These are phyloP conservation scores for Starmera quercuum DNA, from an alignment of 805 yeast species.

Conservation along the genomic window DNA sequence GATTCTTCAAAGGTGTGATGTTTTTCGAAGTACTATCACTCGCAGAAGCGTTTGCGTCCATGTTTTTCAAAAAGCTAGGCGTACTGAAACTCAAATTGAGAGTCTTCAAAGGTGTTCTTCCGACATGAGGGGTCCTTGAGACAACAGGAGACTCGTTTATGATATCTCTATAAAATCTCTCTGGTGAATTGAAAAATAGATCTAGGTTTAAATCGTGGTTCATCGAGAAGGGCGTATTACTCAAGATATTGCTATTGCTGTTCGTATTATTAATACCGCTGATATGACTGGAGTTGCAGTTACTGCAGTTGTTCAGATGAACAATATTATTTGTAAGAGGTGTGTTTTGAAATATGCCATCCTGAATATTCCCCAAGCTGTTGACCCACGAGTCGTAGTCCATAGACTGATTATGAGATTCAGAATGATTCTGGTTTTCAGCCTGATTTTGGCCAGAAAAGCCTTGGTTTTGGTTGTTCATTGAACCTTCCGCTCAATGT, in stretches of 20 bases:
- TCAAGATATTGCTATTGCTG: neutral
- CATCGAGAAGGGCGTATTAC: neutral
- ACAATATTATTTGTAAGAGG: neutral
- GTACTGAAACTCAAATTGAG: slow-evolving; percentile 17
- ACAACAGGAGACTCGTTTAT: slow-evolving; percentile 20
- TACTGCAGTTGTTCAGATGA: neutral
- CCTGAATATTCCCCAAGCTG: slow-evolving; percentile 12
- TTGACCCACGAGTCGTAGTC: slow-evolving; percentile 22
- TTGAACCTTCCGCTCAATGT: neutral
- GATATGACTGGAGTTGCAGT: neutral
- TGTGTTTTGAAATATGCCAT: neutral
- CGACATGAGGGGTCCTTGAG: slow-evolving; percentile 15
- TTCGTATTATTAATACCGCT: neutral
- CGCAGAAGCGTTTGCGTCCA: slow-evolving; percentile 12
- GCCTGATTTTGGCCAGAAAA: too few relatives aligned
- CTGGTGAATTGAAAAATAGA: slow-evolving; percentile 18
- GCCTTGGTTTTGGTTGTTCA: neutral
- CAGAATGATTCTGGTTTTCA: slow-evolving; percentile 1
- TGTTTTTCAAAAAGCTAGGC: slow-evolving; percentile 17
- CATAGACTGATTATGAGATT: slow-evolving; percentile 10
- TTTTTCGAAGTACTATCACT: slow-evolving; percentile 4
- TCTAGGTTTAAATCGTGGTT: slow-evolving; percentile 8
- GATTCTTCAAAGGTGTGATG: slow-evolving; percentile 19
- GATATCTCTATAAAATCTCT: slow-evolving; percentile 18
- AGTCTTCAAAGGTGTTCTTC: slow-evolving; percentile 19